phyloP scores from a whole-genome alignment of 164 flowering plant species.

The Berberis vulgaris region DNA sequence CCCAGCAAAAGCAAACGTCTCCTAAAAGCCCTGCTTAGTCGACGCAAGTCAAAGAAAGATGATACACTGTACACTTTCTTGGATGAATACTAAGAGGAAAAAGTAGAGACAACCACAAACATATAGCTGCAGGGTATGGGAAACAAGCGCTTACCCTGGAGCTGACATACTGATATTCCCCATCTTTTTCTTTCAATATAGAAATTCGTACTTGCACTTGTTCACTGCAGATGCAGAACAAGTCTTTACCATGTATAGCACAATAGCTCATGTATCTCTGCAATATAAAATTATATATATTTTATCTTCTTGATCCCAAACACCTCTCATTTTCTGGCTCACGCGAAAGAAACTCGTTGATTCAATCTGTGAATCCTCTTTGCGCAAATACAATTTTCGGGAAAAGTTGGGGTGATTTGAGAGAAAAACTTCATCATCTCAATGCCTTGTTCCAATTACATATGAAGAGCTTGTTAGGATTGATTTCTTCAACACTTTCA shows the following conservation, averaged over 20 bases:
- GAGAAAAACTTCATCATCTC: too few species aligned
- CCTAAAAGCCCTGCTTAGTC: constrained; percentile 60
- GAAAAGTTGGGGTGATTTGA: too few species aligned
- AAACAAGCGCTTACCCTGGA: neutral
- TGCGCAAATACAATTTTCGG: too few species aligned
- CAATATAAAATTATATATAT: neutral
- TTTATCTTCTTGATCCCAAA: too few species aligned
- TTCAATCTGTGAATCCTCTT: too few species aligned
- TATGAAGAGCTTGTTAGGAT: too few species aligned
- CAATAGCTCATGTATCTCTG: neutral
- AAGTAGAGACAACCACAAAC: neutral
- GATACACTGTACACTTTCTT: constrained; percentile 52
- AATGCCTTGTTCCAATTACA: too few species aligned
- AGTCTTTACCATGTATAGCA: neutral
- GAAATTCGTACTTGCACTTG: neutral
- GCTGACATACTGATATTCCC: neutral
- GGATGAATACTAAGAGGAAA: constrained; percentile 51
- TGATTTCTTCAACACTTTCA: too few species aligned
- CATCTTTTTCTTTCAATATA: neutral
- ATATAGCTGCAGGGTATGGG: neutral
- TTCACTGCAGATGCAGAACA: neutral
- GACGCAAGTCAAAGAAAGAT: constrained; percentile 73
- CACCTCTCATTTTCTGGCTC: too few species aligned
- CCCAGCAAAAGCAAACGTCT: constrained; percentile 72
- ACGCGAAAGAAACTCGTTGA: too few species aligned